Evolutionary conservation across 2,329 filamentous ascomycete species (phyloP), one percentile per base, ranked within the genome.

Genomic region (Coleophoma crateriformis): DNA sequence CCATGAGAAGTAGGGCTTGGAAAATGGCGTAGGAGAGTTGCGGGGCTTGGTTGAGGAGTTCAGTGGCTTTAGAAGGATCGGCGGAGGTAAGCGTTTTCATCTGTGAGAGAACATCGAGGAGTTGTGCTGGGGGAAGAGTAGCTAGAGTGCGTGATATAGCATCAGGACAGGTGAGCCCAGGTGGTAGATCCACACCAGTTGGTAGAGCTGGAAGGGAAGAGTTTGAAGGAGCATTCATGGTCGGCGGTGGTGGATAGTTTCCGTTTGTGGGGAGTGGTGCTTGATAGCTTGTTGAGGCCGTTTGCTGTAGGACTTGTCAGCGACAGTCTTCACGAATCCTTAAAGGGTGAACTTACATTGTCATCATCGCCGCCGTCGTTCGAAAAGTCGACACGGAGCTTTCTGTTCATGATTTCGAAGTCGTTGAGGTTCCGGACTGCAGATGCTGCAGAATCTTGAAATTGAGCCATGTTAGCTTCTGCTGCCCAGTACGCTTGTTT

Each of bases 381-480:
- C 51, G 89, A 94, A 70, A 95, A 99, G 69, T 97, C 94, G 49
- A 99, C 94, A 53, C 91, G 83, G 55, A 99, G 79, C 68, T 95
- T 95, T 62, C 94, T 83, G 49, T 90, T 90, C 85, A 96, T 95
- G 64, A 96, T 84, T 67, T 97, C 92, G 71, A 90, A 85, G 68
- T 96, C 90, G 72, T 97, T 96, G 47, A 97, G 75, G 66, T 99
- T 97, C 59, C 92, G 86, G 44, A 97, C 92, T 2, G 94, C 94
- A 2, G 90, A 95, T 35, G 92, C 90, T 33, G 94, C 94, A 22
- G 90, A 85, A 61, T 85, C 82, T 83, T 37, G 12, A 38, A 38
- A 17, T 38, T 7, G 7, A 38, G 13, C 7, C 35, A 13, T n/a
- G 35, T 38, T 38, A 38, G 35, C n/a, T 20, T 51, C 19, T 51